Conservation (phyloP, 1,139 yeast genomes). For the Scheffersomyces quercinus region DNA sequence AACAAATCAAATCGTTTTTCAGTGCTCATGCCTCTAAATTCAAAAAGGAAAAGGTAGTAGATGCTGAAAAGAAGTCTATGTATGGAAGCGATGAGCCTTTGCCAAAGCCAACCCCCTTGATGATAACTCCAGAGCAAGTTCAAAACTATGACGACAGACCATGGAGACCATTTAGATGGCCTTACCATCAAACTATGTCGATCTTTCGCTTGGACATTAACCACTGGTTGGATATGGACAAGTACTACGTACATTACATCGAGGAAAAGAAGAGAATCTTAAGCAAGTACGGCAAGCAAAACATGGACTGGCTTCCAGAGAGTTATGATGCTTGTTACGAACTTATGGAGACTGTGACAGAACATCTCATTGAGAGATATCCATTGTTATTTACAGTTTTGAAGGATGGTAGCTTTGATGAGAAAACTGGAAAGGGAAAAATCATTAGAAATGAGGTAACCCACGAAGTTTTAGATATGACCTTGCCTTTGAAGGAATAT, state of each 20-base stretch:
- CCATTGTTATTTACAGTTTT: slow-evolving; percentile 60
- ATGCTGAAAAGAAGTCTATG: slow-evolving; percentile 4
- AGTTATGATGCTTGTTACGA: slow-evolving; percentile 64
- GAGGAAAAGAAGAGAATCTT: slow-evolving; percentile 61
- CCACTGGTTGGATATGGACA: slow-evolving; percentile 82
- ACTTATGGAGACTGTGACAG: slow-evolving; percentile 60
- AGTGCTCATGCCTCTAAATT: slow-evolving; percentile 1
- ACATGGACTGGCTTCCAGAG: slow-evolving; percentile 69
- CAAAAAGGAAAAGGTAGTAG: background rate
- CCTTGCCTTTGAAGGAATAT: slow-evolving; percentile 59
- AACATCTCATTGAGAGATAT: slow-evolving; percentile 61
- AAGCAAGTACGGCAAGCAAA: slow-evolving; percentile 58
- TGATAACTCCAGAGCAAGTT: slow-evolving; percentile 68
- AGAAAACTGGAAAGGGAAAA: slow-evolving; percentile 30
- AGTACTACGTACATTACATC: slow-evolving; percentile 65
- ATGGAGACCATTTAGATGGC: slow-evolving; percentile 82
- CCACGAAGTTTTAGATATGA: slow-evolving; percentile 59
- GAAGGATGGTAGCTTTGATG: slow-evolving; percentile 28
- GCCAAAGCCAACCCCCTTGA: slow-evolving; percentile 54
- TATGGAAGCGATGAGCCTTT: slow-evolving; percentile 15
- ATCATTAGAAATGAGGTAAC: slow-evolving; percentile 63
- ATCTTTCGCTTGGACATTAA: slow-evolving; percentile 67
- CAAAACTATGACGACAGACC: slow-evolving; percentile 69
- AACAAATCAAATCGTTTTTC: slow-evolving; percentile 11
- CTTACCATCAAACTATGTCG: slow-evolving; percentile 79